Evolutionary conservation across 208 protist species (phyloP).

Genomic region (Leptomonas pyrrhocoris): DNA sequence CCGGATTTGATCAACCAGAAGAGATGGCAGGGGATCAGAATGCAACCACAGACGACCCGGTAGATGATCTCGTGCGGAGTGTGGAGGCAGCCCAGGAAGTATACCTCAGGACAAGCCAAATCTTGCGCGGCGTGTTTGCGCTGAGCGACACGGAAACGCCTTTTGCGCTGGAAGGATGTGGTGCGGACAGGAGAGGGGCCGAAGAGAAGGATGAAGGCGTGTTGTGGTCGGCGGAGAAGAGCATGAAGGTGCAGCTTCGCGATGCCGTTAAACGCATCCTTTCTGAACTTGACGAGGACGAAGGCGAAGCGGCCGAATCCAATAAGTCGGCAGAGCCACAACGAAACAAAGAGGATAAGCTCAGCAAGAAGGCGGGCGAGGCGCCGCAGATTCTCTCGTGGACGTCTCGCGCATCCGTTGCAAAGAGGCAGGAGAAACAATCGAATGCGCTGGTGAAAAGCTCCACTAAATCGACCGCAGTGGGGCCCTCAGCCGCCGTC

Average conservation of each 20-base stretch:
- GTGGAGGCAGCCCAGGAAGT: conserved; percentile 14
- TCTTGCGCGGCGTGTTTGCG: conserved; percentile 14
- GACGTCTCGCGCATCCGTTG: neutral
- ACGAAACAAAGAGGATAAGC: neutral
- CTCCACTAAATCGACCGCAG: neutral
- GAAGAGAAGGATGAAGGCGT: neutral
- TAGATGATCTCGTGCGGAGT: conserved; percentile 5
- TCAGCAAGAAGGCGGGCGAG: neutral
- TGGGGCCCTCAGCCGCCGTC: neutral
- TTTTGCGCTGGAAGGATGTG: conserved; percentile 4
- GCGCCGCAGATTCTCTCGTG: neutral
- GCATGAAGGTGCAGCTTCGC: conserved; percentile 9
- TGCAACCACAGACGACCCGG: neutral
- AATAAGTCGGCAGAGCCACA: neutral
- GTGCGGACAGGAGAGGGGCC: neutral
- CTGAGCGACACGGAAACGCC: conserved; percentile 25
- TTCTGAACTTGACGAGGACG: conserved; percentile 16
- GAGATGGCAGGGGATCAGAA: neutral
- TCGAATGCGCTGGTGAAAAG: neutral
- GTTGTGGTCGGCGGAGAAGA: neutral
- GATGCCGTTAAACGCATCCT: conserved; percentile 5
- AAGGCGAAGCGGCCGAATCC: neutral
- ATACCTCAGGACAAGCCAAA: conserved; percentile 21
- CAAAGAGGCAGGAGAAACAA: neutral
- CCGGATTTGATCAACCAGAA: neutral